Evolutionary conservation across 1,139 yeast genomes (phyloP), one percentile per base, ranked within the genome.

Genomic region (Protomyces pachydermus): DNA sequence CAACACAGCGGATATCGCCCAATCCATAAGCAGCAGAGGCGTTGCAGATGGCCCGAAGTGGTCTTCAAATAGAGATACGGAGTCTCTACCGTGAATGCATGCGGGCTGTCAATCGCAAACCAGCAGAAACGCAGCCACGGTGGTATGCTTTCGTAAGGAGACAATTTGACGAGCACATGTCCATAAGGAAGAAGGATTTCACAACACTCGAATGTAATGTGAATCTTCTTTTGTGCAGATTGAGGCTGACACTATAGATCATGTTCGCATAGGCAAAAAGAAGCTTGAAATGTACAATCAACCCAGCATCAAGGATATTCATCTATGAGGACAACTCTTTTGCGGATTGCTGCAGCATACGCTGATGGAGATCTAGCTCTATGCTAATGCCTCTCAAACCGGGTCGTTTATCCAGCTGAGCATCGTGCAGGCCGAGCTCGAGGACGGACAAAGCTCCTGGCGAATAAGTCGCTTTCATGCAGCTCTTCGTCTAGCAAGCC

Each of bases 101-200:
- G 16, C 71, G 79, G 9, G 72, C 71, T 20, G 70, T 73, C 12
- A 66, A 69, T 64, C 67, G 68, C 28, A 77, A 77, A 66, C 77
- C 77, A 3, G 67, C 35, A 5, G 72, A 69, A 4, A 69, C 68
- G 16, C 73, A 67, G 63, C 68, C 65, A 9, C 72, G 72, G 50
- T 76, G 75, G 67, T 65, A 69, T n/a, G 63, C 60, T 2, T 82
- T 76, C 69, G 73, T 82, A 4, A 79, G 85, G 56, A 72, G 72
- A 14, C 95, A 89, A 72, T 91, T 91, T 72, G 77, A 73, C 18
- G 84, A 84, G 70, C 79, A 84, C 73, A 77, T 78, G 61, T 71
- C 74, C 42, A 74, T 91, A 20, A 84, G 88, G 45, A 85, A 88
- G 72, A 86, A 88, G 71, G 96, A 88, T 71, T 91, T 91, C 73